Evolutionary conservation across 352 stramenopile genomes (phyloP).

Genomic region (Aphanomyces invadans): DNA sequence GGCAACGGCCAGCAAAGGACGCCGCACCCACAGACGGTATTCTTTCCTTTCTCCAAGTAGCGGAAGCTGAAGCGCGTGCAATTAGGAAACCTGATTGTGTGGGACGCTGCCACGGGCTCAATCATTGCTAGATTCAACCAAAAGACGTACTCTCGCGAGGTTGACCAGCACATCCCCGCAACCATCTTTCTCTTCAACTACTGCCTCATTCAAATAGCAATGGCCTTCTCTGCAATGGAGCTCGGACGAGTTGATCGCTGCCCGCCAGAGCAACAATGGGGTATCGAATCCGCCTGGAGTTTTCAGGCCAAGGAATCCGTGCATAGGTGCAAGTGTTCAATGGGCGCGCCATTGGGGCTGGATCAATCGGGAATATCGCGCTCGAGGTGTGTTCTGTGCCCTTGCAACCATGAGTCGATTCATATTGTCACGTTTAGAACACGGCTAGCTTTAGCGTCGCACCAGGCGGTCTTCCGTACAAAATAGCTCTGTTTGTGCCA

Average conservation of each 20-base stretch:
- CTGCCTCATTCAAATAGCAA: too few relatives aligned
- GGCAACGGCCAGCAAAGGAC: constrained; percentile 79
- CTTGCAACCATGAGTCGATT: too few relatives aligned
- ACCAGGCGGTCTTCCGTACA: constrained; percentile 66
- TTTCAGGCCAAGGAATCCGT: too few relatives aligned
- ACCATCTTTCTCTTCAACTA: too few relatives aligned
- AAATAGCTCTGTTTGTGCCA: constrained; percentile 78
- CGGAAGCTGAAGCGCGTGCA: too few relatives aligned
- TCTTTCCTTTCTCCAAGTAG: neutral
- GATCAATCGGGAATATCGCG: constrained; percentile 60
- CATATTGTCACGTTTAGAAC: constrained; percentile 46
- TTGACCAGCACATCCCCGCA: too few relatives aligned
- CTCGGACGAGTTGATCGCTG: constrained; percentile 80
- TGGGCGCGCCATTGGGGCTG: constrained; percentile 45
- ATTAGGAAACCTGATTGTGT: constrained; percentile 77
- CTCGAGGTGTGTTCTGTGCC: constrained; percentile 44
- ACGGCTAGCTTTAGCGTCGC: constrained; percentile 80
- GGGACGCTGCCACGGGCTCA: constrained; percentile 49
- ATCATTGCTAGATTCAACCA: constrained; percentile 74
- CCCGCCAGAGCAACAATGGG: constrained; percentile 61
- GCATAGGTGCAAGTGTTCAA: constrained; percentile 47
- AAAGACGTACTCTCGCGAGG: constrained; percentile 74
- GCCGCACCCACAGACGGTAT: constrained; percentile 25
- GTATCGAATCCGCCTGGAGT: constrained; percentile 27
- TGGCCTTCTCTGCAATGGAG: constrained; percentile 90